A percentile compares a stretch with the other conserved stretches of the same genome.
Conservation (phyloP, 2,329 filamentous ascomycete genomes). For the Pestalotiopsis sp. region DNA sequence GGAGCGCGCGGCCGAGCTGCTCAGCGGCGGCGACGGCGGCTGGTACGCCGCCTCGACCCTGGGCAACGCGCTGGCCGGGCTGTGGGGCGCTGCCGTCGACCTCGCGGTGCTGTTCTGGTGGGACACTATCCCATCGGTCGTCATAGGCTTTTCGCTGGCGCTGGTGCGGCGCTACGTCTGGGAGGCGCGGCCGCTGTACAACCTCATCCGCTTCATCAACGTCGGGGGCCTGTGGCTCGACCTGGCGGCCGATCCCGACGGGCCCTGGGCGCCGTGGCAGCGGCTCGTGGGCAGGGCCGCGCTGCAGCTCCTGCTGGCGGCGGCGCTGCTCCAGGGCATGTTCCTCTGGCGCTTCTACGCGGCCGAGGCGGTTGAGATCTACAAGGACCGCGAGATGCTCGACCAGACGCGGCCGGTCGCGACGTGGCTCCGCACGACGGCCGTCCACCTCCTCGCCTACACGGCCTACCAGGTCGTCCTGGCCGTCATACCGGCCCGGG, state of each 20-base stretch:
- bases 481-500: background rate
- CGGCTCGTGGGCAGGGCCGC: background rate
- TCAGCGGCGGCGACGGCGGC: background rate
- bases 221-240: background rate
- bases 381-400: background rate
- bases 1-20: background rate
- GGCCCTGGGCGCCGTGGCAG: background rate
- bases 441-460: slow-evolving; percentile 25
- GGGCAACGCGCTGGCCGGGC: background rate
- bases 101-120: background rate
- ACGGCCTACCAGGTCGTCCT: slow-evolving; percentile 26
- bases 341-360: background rate
- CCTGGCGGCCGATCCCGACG: background rate
- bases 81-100: background rate
- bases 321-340: background rate
- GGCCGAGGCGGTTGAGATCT: background rate
- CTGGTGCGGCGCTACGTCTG: background rate
- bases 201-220: background rate
- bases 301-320: background rate
- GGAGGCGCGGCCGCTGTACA: background rate
- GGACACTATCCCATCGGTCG: background rate
- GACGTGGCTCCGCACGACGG: slow-evolving; percentile 19
- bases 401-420: background rate
- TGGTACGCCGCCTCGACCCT: background rate
- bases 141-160: background rate